Conservation (phyloP, 495 filamentous ascomycete genomes). For the Aspergillus ostianus region DNA sequence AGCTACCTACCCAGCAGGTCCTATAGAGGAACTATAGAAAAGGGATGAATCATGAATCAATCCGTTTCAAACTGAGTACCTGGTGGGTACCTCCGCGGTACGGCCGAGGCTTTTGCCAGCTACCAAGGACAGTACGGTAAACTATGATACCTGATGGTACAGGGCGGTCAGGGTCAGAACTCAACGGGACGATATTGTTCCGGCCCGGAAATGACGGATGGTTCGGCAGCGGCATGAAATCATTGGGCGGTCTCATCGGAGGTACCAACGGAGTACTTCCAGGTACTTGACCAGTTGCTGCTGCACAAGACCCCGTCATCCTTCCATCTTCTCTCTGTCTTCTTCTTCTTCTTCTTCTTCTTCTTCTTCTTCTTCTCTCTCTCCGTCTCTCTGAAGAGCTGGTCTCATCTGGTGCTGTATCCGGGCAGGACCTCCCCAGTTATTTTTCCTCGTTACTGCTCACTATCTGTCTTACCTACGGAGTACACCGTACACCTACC, state of each 20-base stretch:
- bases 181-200: too few species aligned
- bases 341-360: neutral
- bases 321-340: neutral
- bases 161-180: too few species aligned
- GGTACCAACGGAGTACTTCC: too few species aligned
- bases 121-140: too few species aligned
- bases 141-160: too few species aligned
- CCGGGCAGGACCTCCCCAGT: neutral
- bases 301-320: neutral
- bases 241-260: too few species aligned
- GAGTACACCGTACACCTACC: neutral
- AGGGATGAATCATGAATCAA: too few species aligned
- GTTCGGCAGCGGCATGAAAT: too few species aligned
- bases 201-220: too few species aligned
- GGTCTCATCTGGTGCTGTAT: neutral
- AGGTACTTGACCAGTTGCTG: too few species aligned
- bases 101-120: neutral
- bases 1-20: too few species aligned
- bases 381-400: conserved; percentile 2
- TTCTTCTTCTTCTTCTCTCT: neutral
- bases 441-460: neutral
- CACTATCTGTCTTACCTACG: too few species aligned
- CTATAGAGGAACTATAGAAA: neutral
- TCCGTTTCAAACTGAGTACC: neutral
- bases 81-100: neutral